Base-by-base conservation (phyloP, 305 asterid genomes). In the Rubia tinctorum region DNA sequence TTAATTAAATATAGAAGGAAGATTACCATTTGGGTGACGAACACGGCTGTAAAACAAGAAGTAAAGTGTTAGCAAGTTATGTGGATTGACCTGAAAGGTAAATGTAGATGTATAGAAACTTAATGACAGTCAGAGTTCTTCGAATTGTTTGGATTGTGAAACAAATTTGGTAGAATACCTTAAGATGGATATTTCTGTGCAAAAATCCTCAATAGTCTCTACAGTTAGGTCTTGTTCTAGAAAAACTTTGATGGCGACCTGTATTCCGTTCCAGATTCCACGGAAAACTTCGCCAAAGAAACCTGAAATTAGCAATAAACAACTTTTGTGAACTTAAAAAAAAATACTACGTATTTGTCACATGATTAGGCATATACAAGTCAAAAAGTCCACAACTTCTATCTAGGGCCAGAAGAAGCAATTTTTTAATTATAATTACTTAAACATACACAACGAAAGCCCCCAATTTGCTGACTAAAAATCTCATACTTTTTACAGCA, bases 11-110 rank as follows among this genome's bases (percentile, higher is more conserved):
- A 66, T 11, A 66, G 71, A 66, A 66, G 56, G 56, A 42, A 66
- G 55, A 66, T 66, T 66, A 66, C 71, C 71, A 66, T 69, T 69
- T 69, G 61, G 73, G 47, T 69, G 60, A 69, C 71, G 73, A 53
- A 69, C 64, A 34, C 63, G 45, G 47, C 45, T 34, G 62, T 69
- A 30, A 25, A 34, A 49, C 61, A 68, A 68, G 20, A 68, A 68
- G 61, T 45, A 18, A 14, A 68, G 55, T 30, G 72, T 68, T 68
- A 68, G 72, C 71, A 27, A 66, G 61, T 14, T 68, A 45, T 25
- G 60, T 68, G 43, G 23, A 47, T 25, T 8, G 61, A 47, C 37
- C n/a, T 69, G 64, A 27, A 34, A n/a, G 63, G 63, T 69, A 30
- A 5, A 25, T 49, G 43, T 69, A 55, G 45, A 30, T 69, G 17